Base-by-base conservation (phyloP, 495 filamentous ascomycete species). In the Apiosordaria backusii region DNA sequence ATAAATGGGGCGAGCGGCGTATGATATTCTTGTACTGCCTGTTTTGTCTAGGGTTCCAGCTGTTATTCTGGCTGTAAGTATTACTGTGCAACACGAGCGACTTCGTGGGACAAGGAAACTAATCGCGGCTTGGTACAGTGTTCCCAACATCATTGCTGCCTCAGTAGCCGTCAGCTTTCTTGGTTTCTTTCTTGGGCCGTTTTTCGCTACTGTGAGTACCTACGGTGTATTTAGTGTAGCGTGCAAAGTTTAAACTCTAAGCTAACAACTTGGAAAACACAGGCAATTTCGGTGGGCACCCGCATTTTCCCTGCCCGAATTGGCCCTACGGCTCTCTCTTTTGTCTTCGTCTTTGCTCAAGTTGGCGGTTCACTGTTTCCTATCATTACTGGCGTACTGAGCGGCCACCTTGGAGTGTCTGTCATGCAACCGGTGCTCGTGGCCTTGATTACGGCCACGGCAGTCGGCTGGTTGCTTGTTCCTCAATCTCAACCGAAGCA, bases 91-190 rank as follows among this genome's bases (percentile, higher is more conserved):
- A 26, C 2, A 58, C 2, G 26, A 29, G 19, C 53, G 88, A 85
- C 84, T 84, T 88, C 15, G 15, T n/a, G 16, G 52, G 52, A 18
- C 52, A 54, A 5, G 4, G 21, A n/a, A 1, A 24, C 55, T 58
- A 58, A 58, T 58, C 23, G 21, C 57, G 50, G 24, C 55, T 25
- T 1, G 2, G 6, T 52, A 19, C 60, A 73, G 71, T 9, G 87
- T 91, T 1, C 90, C 90, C 4, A 84, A 89, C 61, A 89, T 92
- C 75, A 85, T 89, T 69, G 86, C 88, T 45, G 89, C 87, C 13
- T 89, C 89, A 3, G 82, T 92, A 19, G 87, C 88, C 18, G 82
- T 92, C 45, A 81, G 85, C 19, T 74, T 92, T 7, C 81, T 90
- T 19, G 90, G 90, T 2, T 91, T 93, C 80, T 90, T 92, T 74